Evolutionary conservation across 371 early-diverging fungal species (phyloP).

Genomic region (Blakeslea trispora): DNA sequence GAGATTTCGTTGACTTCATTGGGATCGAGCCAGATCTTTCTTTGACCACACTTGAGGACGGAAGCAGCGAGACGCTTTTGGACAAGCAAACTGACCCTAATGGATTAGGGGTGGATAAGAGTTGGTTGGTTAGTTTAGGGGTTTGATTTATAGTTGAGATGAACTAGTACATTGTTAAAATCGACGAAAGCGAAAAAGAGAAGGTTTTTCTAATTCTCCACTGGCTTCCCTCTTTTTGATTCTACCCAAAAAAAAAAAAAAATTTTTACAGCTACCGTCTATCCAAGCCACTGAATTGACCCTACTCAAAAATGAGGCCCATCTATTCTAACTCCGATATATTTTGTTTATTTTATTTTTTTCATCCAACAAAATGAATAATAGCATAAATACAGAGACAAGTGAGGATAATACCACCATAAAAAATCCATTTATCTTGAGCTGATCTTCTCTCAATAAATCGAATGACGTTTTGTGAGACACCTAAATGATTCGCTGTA

Average conservation of each 20-base stretch:
- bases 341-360: no score
- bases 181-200: constrained; percentile 11
- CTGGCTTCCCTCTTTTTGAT: no score
- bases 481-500: constrained; percentile 78
- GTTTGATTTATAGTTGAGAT: no score
- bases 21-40: constrained; percentile 99
- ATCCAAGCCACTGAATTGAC: background rate
- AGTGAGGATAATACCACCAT: constrained; percentile 69
- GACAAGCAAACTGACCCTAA: constrained; percentile 82
- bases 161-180: constrained; percentile 13
- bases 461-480: constrained; percentile 81
- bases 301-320: no score
- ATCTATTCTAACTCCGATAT: no score
- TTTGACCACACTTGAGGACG: constrained; percentile 98
- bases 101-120: no score
- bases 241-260: background rate
- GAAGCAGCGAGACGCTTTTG: constrained; percentile 98
- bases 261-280: background rate
- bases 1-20: constrained; percentile 95
- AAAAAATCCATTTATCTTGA: constrained; percentile 84
- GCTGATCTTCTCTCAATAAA: constrained; percentile 80
- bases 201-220: constrained; percentile 5
- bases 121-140: no score
- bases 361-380: constrained; percentile 60
- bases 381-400: constrained; percentile 62